Base-by-base conservation (phyloP, 352 stramenopile species). In the Pythium periplocum region DNA sequence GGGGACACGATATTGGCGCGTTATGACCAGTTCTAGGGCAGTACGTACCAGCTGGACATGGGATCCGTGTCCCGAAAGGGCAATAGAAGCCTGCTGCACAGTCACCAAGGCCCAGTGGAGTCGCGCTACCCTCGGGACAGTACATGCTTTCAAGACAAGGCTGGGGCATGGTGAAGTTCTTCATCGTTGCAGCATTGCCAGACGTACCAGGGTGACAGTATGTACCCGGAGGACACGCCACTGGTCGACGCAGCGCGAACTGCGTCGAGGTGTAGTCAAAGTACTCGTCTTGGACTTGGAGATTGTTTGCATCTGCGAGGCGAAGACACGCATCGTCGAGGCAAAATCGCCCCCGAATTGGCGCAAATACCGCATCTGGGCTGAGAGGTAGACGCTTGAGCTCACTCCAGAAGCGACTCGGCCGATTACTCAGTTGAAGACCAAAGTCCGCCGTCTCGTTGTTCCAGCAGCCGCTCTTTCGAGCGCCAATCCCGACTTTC, bases 361-460 rank as follows among this genome's bases (percentile, higher is more conserved):
- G 90, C 11, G 66, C 44, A 32, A 96, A 88, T 2, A 78, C 65
- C 0, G 88, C 73, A 6, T 88, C 76, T 8, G 75, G 64, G 39
- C 85, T 68, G 4, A 99, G 69, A 9, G 96, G 96, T 10, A 98
- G 72, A 46, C 93, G 65, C 37, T 96, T 87, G 26, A 87, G 61
- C 61, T 99, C 96, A 66, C 92, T 86, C 96, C 96, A 99, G 64
- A 98, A 96, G 36, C 87, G 80, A 11, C 73, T 83, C 36, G 90
- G 87, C 10, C 73, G 63, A 1, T 63, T 53, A 42, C 86, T 97
- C 32, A 95, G 57, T 65, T 98, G 94, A 8, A 99, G 69, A 4
- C 95, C 96, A 63, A 98, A 98, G 53, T 99, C 95, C 31, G 84
- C 58, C 2, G 95, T 98, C 44, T 82, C 84, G 64, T 99, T 99